These are phyloP conservation scores for Phaffomyces antillensis DNA, from an alignment of 805 yeast genomes.

Conservation along the genomic window DNA sequence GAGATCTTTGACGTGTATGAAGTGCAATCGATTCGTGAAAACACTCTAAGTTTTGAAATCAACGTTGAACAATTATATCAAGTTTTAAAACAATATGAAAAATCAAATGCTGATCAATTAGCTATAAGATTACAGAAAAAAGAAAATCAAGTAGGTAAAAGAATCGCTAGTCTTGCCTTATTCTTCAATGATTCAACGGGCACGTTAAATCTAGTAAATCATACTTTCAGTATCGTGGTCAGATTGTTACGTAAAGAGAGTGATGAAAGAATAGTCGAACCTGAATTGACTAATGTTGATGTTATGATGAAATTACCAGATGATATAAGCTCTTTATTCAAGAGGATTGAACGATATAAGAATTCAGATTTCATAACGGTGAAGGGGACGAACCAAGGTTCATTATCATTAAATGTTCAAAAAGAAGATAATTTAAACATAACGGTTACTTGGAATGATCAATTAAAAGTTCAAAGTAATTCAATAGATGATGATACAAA, in stretches of 20 bases:
- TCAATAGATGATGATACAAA: slow-evolving; percentile 20
- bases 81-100: slow-evolving; percentile 50
- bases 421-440: slow-evolving; percentile 47
- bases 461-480: slow-evolving; percentile 34
- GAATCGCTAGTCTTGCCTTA: slow-evolving; percentile 47
- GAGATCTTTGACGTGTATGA: slow-evolving; percentile 26
- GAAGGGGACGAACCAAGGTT: slow-evolving; percentile 42
- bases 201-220: slow-evolving; percentile 43
- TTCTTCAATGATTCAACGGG: slow-evolving; percentile 41
- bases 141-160: slow-evolving; percentile 22
- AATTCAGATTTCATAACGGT: slow-evolving; percentile 44
- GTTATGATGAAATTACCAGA: slow-evolving; percentile 43
- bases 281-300: slow-evolving; percentile 49
- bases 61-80: slow-evolving; percentile 55
- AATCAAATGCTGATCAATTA: slow-evolving; percentile 42
- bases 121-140: slow-evolving; percentile 42
- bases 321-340: slow-evolving; percentile 46
- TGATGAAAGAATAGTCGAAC: slow-evolving; percentile 52
- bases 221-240: slow-evolving; percentile 67
- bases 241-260: slow-evolving; percentile 49
- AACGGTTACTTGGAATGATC: slow-evolving; percentile 53
- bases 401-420: slow-evolving; percentile 42
- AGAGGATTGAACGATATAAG: slow-evolving; percentile 59
- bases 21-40: slow-evolving; percentile 41
- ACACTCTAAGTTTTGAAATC: slow-evolving; percentile 52